These are phyloP conservation scores for Candida frijolesensis DNA, from an alignment of 1,139 yeast species.

Conservation along the genomic window DNA sequence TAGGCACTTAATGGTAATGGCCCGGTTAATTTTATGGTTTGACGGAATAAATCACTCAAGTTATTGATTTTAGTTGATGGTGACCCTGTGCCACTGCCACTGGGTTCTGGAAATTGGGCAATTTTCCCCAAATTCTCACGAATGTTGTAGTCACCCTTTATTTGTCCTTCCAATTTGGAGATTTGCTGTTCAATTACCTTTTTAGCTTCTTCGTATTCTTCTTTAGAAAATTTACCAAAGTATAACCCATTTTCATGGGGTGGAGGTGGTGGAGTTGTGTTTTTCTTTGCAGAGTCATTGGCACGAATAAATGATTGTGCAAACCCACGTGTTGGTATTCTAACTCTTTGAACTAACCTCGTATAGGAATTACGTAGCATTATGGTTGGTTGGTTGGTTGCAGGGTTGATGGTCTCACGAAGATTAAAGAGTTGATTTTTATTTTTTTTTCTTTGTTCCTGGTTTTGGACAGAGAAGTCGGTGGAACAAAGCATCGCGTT, in stretches of 20 bases:
- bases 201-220: constrained; percentile 46
- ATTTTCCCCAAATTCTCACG: constrained; percentile 39
- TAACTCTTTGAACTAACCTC: neutral
- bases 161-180: constrained; percentile 33
- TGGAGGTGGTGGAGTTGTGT: constrained; percentile 6
- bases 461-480: neutral
- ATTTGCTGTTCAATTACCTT: constrained; percentile 38
- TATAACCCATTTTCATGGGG: constrained; percentile 20
- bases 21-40: constrained; percentile 69
- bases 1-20: constrained; percentile 74
- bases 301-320: neutral
- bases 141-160: constrained; percentile 42
- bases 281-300: neutral
- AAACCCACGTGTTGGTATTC: neutral
- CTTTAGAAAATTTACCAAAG: constrained; percentile 39
- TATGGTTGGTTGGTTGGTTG: neutral
- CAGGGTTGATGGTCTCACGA: neutral
- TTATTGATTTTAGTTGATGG: constrained; percentile 24
- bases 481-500: too few relatives aligned
- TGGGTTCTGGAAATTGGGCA: constrained; percentile 36
- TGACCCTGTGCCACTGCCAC: constrained; percentile 8
- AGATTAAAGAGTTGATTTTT: neutral
- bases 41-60: constrained; percentile 45
- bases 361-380: neutral
- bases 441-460: neutral